Evolutionary conservation across 192 early-diverging fungal genomes (phyloP).

Genomic region (Haplosporangium gracile): DNA sequence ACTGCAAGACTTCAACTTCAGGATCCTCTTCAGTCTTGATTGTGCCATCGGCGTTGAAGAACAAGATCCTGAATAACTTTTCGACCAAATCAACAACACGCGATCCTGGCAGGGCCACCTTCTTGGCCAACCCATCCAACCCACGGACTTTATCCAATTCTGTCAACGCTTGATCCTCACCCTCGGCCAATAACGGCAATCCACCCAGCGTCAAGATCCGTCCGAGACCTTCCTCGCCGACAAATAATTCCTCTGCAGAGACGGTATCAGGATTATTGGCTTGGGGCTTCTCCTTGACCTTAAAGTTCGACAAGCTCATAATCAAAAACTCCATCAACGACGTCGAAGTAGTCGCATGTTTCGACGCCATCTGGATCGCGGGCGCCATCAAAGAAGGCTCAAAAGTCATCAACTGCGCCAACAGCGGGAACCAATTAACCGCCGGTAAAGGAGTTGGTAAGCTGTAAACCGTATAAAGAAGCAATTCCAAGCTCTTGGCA

Average conservation of each 20-base stretch:
- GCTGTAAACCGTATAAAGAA: constrained; percentile 40
- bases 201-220: constrained; percentile 63
- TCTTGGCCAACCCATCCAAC: constrained; percentile 59
- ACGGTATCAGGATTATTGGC: background rate
- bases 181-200: constrained; percentile 15
- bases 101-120: constrained; percentile 53
- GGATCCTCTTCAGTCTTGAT: constrained; percentile 9
- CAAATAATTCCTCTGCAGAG: constrained; percentile 43
- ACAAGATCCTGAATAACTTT: constrained; percentile 32
- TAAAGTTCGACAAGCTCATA: constrained; percentile 43
- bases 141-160: constrained; percentile 60
- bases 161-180: constrained; percentile 22
- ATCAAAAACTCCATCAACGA: constrained; percentile 68
- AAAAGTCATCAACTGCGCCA: constrained; percentile 37
- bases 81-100: constrained; percentile 51
- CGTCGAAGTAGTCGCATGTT: constrained; percentile 60
- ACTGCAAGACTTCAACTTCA: constrained; percentile 49
- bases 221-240: constrained; percentile 60
- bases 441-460: constrained; percentile 61
- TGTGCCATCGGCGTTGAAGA: constrained; percentile 13
- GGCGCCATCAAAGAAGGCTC: constrained; percentile 35
- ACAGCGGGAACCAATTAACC: constrained; percentile 67
- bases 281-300: background rate
- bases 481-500: constrained; percentile 10
- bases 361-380: constrained; percentile 57